Evolutionary conservation across 805 yeast genomes (phyloP), one percentile per base, ranked within the genome.

Genomic region (Wickerhamiella kurtzmanii): DNA sequence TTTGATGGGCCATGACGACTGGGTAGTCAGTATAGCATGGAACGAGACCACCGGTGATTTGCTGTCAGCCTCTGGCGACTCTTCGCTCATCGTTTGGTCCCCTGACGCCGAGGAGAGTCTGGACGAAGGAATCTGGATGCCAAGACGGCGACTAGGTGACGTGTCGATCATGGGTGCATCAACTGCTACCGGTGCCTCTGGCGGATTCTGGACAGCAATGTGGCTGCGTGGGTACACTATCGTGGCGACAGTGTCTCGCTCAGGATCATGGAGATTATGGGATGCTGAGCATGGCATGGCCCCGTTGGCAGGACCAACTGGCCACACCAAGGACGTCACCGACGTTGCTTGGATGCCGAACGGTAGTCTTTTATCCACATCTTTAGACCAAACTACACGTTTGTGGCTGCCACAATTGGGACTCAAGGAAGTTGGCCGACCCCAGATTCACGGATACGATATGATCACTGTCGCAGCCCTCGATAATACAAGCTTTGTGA

Each of bases 371-470:
- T 64, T 82, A 47, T 69, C 85, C 0, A 86, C 96, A 0, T 87
- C 96, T 0, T 64, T 83, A 39, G 99, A 92, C 61, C 97, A 92
- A 65, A 92, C 99, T 0, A 85, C 97, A 0, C 72, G 98, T 56
- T 61, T 92, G 20, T 81, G 73, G 63, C 46, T 16, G 63, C 70
- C 42, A 48, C 53, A 0, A 44, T 41, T 1, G 49, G 53, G 5
- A 69, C 47, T 96, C 94, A 81, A 80, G 60, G 99, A 92, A 62
- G 80, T 92, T 63, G 85, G 96, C 1, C 75, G 99, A 55, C 97
- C 98, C 0, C 99, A 92, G 63, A 92, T 92, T 52, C 99, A 92
- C 63, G 99, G 99, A 6, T 92, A 86, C 60, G 97, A 92, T 60
- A 87, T 92, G 96, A 72, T 84, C 36, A 79, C 95, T 54, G 69